Evolutionary conservation across 495 filamentous ascomycete genomes (phyloP), one percentile per base, ranked within the genome.

Genomic region (Aspergillus sparsus): DNA sequence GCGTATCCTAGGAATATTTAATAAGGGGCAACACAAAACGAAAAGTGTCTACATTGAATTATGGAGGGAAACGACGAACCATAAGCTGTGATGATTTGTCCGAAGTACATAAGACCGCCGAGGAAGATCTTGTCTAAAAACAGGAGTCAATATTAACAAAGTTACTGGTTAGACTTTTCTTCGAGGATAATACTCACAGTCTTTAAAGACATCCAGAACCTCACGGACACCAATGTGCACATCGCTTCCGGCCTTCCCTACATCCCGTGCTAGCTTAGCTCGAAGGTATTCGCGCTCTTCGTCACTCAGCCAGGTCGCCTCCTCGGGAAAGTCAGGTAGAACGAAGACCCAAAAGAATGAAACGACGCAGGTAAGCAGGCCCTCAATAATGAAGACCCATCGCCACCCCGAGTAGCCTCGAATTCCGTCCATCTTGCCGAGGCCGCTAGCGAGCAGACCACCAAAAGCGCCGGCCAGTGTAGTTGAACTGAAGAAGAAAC

Each of bases 381-480:
- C 93, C 75, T 97, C 93, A 42, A 86, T 68, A 59, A 84, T 76
- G 49, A 84, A 86, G 49, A 87, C 83, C 94, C 94, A 97, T 44
- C 93, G 82, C 93, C 93, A 98, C 49, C 91, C 93, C 2, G 68
- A 66, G 62, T 91, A 93, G 36, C 85, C 87, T 32, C 83, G 71
- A 21, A 92, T 69, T 10, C 80, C 77, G 2, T 73, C 55, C 79
- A 86, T 92, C 68, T 93, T 91, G 27, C 89, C 90, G 50, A 98
- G 93, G 13, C 86, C 92, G 10, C 83, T 86, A 3, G 92, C 92
- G 8, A 96, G 75, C 13, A 96, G 76, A 10, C 92, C 91, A 41
- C 92, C 92, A 62, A 96, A 96, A 6, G 92, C 92, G 21, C 91
- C 91, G 7, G 92, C 91, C 31, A 96, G 72, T 3, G 87, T 88